Evolutionary conservation across 306 rosid genomes (phyloP).

Genomic region (Ziziphus jujuba): DNA sequence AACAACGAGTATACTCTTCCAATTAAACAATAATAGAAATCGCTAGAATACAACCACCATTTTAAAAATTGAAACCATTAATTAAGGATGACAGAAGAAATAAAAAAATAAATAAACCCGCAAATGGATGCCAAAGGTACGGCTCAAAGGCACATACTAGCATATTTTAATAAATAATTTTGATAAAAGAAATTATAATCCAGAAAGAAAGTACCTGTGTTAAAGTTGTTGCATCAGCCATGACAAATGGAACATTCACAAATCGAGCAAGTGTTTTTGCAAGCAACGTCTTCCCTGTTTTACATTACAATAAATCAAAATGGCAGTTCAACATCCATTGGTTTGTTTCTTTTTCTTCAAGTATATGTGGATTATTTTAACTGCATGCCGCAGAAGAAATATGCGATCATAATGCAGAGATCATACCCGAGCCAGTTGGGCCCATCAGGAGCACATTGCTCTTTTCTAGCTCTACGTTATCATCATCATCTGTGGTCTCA

Average conservation of each 20-base stretch:
- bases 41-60: too few species aligned
- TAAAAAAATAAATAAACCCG: slow-evolving; percentile 10
- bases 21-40: too few species aligned
- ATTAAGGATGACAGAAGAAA: slow-evolving; percentile 5
- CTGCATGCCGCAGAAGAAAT: slow-evolving; percentile 12
- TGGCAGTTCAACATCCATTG: slow-evolving; percentile 2
- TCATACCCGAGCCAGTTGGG: slow-evolving; percentile 91
- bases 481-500: slow-evolving; percentile 45
- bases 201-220: slow-evolving; percentile 69
- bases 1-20: too few species aligned
- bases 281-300: slow-evolving; percentile 91
- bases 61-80: neutral
- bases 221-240: slow-evolving; percentile 95
- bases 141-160: neutral
- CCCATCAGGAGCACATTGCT: slow-evolving; percentile 98
- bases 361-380: slow-evolving; percentile 9
- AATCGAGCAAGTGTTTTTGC: slow-evolving; percentile 96
- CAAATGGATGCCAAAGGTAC: neutral
- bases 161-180: slow-evolving; percentile 14
- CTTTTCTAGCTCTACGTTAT: slow-evolving; percentile 87
- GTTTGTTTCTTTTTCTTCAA: neutral
- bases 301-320: slow-evolving; percentile 37
- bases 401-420: slow-evolving; percentile 1
- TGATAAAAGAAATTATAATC: neutral
- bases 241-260: slow-evolving; percentile 96